Percentiles rank a stretch among this genome's conserved stretches.
phyloP scores from a whole-genome alignment of 306 rosid genomes.

The Cucumis sativus region DNA sequence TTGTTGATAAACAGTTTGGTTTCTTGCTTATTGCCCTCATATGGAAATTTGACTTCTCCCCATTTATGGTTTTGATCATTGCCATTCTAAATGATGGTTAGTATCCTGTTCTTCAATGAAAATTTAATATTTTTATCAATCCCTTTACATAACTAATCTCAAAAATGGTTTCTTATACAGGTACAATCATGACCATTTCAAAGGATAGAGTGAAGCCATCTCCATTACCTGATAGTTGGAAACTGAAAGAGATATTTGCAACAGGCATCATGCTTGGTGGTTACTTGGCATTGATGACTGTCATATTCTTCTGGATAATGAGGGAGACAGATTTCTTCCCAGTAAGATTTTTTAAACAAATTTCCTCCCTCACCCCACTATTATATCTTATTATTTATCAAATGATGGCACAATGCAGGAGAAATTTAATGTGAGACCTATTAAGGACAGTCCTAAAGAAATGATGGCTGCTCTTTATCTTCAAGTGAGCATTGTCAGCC shows the following conservation, averaged over 20 bases:
- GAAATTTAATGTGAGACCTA: constrained; percentile 53
- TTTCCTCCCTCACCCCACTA: not conserved
- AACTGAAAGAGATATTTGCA: constrained; percentile 80
- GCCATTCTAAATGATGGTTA: constrained; percentile 93
- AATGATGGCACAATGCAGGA: constrained; percentile 33
- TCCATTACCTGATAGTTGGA: constrained; percentile 99
- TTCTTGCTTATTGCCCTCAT: constrained; percentile 89
- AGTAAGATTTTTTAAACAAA: constrained; percentile 12
- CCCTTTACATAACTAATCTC: not conserved
- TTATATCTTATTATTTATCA: not conserved
- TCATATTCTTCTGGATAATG: constrained; percentile 82
- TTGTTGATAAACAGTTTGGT: constrained; percentile 57
- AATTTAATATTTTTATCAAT: not conserved
- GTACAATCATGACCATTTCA: constrained; percentile 97
- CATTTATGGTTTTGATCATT: constrained; percentile 97
- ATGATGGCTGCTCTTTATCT: constrained; percentile 83
- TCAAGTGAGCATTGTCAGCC: constrained; percentile 98
- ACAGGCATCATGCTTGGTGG: constrained; percentile 89
- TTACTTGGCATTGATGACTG: constrained; percentile 88
- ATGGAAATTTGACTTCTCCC: constrained; percentile 96
- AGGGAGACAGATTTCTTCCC: constrained; percentile 53
- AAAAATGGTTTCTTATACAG: constrained; percentile 15
- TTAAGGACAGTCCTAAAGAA: constrained; percentile 25
- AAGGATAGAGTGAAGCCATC: constrained; percentile 96
- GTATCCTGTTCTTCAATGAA: not conserved